phyloP scores from a whole-genome alignment of 148 eudicot genomes.

The Persicaria maculosa region DNA sequence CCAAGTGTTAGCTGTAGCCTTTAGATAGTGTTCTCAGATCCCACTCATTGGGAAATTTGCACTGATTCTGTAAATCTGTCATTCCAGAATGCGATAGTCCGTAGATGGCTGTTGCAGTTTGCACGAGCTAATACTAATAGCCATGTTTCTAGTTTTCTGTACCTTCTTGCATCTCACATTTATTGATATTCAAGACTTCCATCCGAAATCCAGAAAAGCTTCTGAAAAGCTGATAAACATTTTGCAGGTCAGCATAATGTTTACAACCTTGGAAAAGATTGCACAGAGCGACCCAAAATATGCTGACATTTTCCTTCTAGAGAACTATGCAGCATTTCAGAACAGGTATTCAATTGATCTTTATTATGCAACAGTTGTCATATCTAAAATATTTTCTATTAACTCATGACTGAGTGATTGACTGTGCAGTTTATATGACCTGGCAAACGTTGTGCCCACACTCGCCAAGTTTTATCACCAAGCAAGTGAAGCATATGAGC shows the following conservation, averaged over 20 bases:
- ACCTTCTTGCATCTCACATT: too few species aligned
- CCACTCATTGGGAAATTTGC: too few species aligned
- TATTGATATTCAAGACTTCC: too few species aligned
- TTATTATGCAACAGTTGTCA: slow-evolving; percentile 8
- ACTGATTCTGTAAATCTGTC: too few species aligned
- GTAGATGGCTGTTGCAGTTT: too few species aligned
- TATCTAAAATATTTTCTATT: background rate
- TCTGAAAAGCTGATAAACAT: background rate
- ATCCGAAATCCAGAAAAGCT: too few species aligned
- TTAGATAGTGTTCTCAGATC: too few species aligned
- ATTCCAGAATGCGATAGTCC: too few species aligned
- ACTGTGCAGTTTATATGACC: slow-evolving; percentile 80
- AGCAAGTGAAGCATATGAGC: slow-evolving; percentile 95
- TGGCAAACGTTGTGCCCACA: slow-evolving; percentile 88
- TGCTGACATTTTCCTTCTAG: slow-evolving; percentile 77
- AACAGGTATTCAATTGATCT: slow-evolving; percentile 50
- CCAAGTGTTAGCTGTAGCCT: too few species aligned
- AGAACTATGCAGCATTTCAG: slow-evolving; percentile 97
- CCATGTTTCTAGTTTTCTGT: too few species aligned
- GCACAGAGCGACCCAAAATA: slow-evolving; percentile 72
- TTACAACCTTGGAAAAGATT: slow-evolving; percentile 87
- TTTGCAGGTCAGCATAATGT: slow-evolving; percentile 82
- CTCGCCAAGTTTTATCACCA: slow-evolving; percentile 93
- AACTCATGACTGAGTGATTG: background rate
- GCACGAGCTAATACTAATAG: too few species aligned